These are phyloP conservation scores for Mortierella hygrophila DNA, from an alignment of 192 early-diverging fungal species.

Conservation along the genomic window DNA sequence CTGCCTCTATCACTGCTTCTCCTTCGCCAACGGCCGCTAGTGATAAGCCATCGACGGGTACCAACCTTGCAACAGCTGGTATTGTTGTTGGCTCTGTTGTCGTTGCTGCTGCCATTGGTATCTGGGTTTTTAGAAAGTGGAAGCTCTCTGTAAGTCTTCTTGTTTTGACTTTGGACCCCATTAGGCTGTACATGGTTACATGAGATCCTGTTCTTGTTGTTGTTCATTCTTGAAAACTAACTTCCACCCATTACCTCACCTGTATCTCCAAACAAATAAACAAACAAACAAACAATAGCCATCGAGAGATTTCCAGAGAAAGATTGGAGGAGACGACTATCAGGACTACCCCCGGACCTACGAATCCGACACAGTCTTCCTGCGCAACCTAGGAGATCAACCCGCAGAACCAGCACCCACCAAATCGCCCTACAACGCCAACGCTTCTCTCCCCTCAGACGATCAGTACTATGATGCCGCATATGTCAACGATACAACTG, in stretches of 20 bases:
- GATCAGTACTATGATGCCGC: slow-evolving; percentile 46
- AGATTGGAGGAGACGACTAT: slow-evolving; percentile 57
- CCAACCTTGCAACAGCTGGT: slow-evolving; percentile 52
- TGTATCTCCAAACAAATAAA: too few species aligned
- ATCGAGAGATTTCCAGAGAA: slow-evolving; percentile 58
- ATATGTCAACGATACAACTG: slow-evolving; percentile 9
- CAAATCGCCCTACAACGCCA: slow-evolving; percentile 45
- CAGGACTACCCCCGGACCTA: slow-evolving; percentile 45
- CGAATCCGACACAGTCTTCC: slow-evolving; percentile 58
- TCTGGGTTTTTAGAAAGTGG: slow-evolving; percentile 69
- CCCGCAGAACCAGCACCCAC: slow-evolving; percentile 41
- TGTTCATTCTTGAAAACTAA: neutral
- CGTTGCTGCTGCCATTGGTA: slow-evolving; percentile 59
- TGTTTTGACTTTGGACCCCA: neutral
- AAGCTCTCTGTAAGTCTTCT: slow-evolving; percentile 59
- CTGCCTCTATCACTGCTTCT: neutral
- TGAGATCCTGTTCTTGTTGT: neutral
- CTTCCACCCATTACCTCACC: neutral
- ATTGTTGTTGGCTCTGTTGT: slow-evolving; percentile 59
- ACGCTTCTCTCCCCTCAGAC: slow-evolving; percentile 23
- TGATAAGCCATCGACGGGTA: neutral
- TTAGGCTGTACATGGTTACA: neutral
- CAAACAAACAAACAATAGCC: slow-evolving; percentile 37
- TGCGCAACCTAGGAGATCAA: slow-evolving; percentile 57
- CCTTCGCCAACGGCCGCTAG: neutral